phyloP scores from a whole-genome alignment of 1,284 basidiomycete species.

The Ceratobasidium sp. region DNA sequence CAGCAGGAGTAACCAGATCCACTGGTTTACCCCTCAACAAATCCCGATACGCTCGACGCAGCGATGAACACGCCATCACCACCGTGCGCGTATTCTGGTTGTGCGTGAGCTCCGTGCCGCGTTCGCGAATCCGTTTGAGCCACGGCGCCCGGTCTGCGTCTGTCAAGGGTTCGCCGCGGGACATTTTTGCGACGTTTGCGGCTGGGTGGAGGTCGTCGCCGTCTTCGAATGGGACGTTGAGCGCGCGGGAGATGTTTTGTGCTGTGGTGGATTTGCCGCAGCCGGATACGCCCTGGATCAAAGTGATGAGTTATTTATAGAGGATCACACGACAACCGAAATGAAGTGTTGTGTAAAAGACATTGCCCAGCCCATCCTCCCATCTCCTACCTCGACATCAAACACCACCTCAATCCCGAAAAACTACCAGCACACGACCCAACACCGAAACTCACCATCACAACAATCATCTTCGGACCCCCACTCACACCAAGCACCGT shows the following conservation, averaged over 20 bases:
- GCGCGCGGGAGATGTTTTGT: constrained; percentile 69
- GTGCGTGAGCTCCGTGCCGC: constrained; percentile 67
- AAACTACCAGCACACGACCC: not conserved
- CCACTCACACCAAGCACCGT: constrained; percentile 16
- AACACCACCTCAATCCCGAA: too few relatives aligned
- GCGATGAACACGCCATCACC: constrained; percentile 89
- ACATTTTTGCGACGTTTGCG: constrained; percentile 92
- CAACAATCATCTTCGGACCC: constrained; percentile 61
- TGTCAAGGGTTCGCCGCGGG: constrained; percentile 79
- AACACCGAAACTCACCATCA: constrained; percentile 62
- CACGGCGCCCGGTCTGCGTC: constrained; percentile 91
- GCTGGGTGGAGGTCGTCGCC: constrained; percentile 91
- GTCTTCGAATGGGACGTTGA: constrained; percentile 85
- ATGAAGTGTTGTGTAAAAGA: not conserved
- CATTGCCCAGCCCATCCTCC: not conserved
- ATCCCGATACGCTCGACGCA: constrained; percentile 86
- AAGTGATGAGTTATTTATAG: not conserved
- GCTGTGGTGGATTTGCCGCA: constrained; percentile 94
- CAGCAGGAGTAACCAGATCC: constrained; percentile 54
- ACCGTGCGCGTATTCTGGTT: constrained; percentile 57
- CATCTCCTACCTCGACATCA: not conserved
- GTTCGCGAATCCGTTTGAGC: constrained; percentile 80
- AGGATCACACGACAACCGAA: not conserved
- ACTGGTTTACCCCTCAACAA: constrained; percentile 74
- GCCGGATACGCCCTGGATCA: constrained; percentile 77